Conservation (phyloP, 768 basidiomycete species). For the Zangia roseola region DNA sequence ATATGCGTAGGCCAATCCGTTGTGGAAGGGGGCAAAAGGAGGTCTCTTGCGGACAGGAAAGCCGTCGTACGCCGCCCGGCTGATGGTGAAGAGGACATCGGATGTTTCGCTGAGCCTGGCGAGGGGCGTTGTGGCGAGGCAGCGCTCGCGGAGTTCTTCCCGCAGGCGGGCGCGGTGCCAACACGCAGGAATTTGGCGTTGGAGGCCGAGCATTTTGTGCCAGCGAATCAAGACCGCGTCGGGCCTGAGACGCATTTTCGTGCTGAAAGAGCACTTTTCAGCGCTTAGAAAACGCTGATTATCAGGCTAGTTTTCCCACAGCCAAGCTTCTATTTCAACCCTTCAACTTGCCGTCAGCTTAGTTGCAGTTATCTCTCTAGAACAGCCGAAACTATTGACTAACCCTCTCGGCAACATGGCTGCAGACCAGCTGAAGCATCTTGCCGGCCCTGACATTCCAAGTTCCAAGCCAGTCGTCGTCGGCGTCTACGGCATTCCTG, state of each 20-base stretch:
- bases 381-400: slow-evolving; percentile 7
- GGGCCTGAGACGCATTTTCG: slow-evolving; percentile 6
- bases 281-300: too few relatives aligned
- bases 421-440: slow-evolving; percentile 2
- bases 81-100: slow-evolving; percentile 15
- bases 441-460: slow-evolving; percentile 4
- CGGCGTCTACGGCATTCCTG: slow-evolving; percentile 14
- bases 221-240: slow-evolving; percentile 5
- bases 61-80: slow-evolving; percentile 9
- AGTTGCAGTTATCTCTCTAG: slow-evolving; percentile 5
- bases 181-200: slow-evolving; percentile 5
- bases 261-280: too few relatives aligned
- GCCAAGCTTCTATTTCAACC: too few relatives aligned
- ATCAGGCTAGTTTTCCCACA: too few relatives aligned
- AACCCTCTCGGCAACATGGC: slow-evolving; percentile 6
- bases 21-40: slow-evolving; percentile 7
- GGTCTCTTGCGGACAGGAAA: slow-evolving; percentile 13
- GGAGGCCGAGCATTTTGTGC: slow-evolving; percentile 10
- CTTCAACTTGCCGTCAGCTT: too few relatives aligned
- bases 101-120: slow-evolving; percentile 13
- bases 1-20: slow-evolving; percentile 10
- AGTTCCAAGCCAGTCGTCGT: slow-evolving; percentile 10
- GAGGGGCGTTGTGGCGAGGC: slow-evolving; percentile 8
- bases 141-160: slow-evolving; percentile 9
- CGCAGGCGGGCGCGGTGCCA: slow-evolving; percentile 8